Base-by-base conservation (phyloP, 2,329 filamentous ascomycete genomes). In the Colletotrichum nymphaeae region DNA sequence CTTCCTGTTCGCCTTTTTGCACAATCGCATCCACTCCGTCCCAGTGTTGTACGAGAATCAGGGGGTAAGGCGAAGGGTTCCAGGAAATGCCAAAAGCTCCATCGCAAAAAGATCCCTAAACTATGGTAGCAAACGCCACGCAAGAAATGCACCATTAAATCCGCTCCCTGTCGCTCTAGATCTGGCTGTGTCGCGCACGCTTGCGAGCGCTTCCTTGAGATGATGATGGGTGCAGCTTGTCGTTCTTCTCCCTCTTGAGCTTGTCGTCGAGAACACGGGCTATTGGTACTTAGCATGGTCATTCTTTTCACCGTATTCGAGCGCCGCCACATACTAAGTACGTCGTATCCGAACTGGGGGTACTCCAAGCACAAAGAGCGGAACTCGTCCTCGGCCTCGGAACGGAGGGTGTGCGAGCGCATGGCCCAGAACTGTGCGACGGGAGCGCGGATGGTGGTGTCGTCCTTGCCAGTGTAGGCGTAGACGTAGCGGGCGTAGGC, bases 351-450 rank as follows among this genome's bases (percentile, higher is more conserved):
- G 81, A 98, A 98, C 80, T 97, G 93, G 22, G 95, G 95, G 81
- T 92, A 95, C 84, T 98, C 94, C 81, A 98, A 85, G 84, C 95
- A 98, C 83, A 98, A 90, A 58, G 88, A 83, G 81, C 92, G 91
- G 89, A 98, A 98, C 84, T 97, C 94, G 7, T 90, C 89, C 83
- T 97, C 94, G 49, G 95, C 94, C 83, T 97, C 94, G 83, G 95
- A 89, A 22, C 95, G 93, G 75, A 98, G 86, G 14, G 94, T 92
- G 84, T 97, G 95, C 72, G 90, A 92, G 74, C 94, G 88, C 59
- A 90, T 93, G 6, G 95, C 95, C 95, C 95, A 98, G 86, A 97
- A 97, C 67, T 92, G 93, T n/a, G 94, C 95, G 63, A 98, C 91
- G 1, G 95, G 95, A 76, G 91, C 93, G 77, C 95, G 91, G 78